Evolutionary conservation across 345 rosid genomes (phyloP).

Genomic region (Isatis tinctoria): DNA sequence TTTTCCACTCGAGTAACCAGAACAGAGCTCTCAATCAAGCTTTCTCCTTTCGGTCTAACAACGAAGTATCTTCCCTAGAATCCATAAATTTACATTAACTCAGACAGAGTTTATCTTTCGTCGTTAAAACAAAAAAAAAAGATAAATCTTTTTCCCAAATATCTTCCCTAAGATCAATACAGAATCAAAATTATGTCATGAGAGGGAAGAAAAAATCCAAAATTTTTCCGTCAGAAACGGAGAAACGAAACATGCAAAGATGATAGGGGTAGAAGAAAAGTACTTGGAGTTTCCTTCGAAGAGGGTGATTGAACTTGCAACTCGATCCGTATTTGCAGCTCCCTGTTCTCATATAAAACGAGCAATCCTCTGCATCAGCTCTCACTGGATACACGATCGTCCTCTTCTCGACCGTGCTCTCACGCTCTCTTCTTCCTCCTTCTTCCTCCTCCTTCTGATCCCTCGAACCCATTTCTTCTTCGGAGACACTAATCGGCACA

Average conservation of each 20-base stretch:
- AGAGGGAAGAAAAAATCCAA: neutral
- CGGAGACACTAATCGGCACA: slow-evolving; percentile 3
- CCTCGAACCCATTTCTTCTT: slow-evolving; percentile 9
- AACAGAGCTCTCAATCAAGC: neutral
- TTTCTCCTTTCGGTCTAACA: slow-evolving; percentile 2
- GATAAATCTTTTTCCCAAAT: neutral
- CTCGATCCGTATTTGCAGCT: slow-evolving; percentile 80
- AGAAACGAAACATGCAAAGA: neutral
- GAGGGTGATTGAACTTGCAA: slow-evolving; percentile 97
- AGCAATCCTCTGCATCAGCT: slow-evolving; percentile 86
- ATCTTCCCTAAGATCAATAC: neutral
- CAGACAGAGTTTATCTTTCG: neutral
- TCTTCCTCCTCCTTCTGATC: slow-evolving; percentile 4
- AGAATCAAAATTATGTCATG: neutral
- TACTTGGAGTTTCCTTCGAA: slow-evolving; percentile 64
- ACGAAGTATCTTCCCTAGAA: neutral
- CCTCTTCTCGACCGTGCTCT: slow-evolving; percentile 26
- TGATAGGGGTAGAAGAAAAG: neutral
- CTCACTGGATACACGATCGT: slow-evolving; percentile 62
- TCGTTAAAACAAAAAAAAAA: neutral
- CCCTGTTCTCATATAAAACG: slow-evolving; percentile 80
- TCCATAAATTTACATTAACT: neutral
- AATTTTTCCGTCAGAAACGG: neutral
- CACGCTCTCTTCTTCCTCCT: slow-evolving; percentile 10
- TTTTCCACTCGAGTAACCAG: neutral